These are phyloP conservation scores for Chrysosporium queenslandicum DNA, from an alignment of 2,329 filamentous ascomycete species.

Conservation along the genomic window DNA sequence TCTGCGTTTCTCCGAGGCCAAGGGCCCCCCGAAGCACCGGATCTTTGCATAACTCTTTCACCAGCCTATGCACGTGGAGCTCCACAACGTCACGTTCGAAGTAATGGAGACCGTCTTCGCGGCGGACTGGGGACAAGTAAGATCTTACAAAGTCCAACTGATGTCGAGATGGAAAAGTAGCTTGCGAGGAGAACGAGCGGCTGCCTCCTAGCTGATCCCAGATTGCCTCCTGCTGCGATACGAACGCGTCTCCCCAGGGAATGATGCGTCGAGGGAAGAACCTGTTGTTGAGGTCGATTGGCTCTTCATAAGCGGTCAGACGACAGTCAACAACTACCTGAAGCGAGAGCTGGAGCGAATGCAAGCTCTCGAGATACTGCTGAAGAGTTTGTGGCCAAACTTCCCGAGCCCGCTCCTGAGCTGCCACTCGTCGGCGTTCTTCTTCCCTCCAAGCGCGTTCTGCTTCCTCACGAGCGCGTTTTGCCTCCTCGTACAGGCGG, in stretches of 20 bases:
- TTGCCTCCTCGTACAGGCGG: background rate
- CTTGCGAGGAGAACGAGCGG: slow-evolving; percentile 6
- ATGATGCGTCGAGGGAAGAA: slow-evolving; percentile 11
- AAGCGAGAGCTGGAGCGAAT: slow-evolving; percentile 15
- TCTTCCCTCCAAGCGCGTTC: too few species aligned
- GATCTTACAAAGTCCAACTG: slow-evolving; percentile 12
- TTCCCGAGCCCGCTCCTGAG: background rate
- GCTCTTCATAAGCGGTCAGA: slow-evolving; percentile 13
- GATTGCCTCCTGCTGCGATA: slow-evolving; percentile 7
- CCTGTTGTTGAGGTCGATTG: slow-evolving; percentile 14
- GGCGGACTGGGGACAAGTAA: slow-evolving; percentile 26
- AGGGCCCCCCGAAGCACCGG: background rate
- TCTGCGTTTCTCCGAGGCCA: background rate
- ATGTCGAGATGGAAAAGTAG: slow-evolving; percentile 14
- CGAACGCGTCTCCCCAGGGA: slow-evolving; percentile 9
- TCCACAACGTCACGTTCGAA: slow-evolving; percentile 31
- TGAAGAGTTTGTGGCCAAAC: background rate
- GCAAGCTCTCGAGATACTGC: slow-evolving; percentile 6
- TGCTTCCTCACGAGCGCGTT: too few species aligned
- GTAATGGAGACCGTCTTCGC: slow-evolving; percentile 28
- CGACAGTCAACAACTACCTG: slow-evolving; percentile 11
- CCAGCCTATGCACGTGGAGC: slow-evolving; percentile 29
- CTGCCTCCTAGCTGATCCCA: slow-evolving; percentile 4
- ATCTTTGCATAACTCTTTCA: slow-evolving; percentile 22
- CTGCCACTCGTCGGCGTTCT: background rate